Conservation (phyloP, 2,329 filamentous ascomycete genomes). For the Colletotrichum viniferum region DNA sequence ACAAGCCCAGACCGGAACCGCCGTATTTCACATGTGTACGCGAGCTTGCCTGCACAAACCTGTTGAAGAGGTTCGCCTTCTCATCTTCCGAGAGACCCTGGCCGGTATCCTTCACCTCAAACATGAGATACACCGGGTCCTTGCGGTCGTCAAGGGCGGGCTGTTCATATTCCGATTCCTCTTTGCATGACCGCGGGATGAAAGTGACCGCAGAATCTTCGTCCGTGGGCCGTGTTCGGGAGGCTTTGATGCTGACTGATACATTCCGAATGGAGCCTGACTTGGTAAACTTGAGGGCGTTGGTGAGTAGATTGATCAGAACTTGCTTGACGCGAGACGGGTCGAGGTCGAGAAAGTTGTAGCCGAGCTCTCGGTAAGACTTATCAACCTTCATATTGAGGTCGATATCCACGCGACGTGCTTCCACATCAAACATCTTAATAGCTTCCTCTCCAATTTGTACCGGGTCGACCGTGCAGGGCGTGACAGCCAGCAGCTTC, state of each 20-base stretch:
- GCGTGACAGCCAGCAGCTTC: conserved; percentile 73
- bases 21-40: conserved; percentile 81
- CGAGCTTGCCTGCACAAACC: conserved; percentile 79
- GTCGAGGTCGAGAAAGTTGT: conserved; percentile 73
- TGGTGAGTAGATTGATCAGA: conserved; percentile 80
- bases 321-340: conserved; percentile 79
- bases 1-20: conserved; percentile 78
- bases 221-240: conserved; percentile 40
- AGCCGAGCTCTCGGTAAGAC: conserved; percentile 59
- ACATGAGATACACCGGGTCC: conserved; percentile 68
- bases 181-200: conserved; percentile 60
- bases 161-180: conserved; percentile 42
- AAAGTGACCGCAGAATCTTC: conserved; percentile 59
- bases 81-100: conserved; percentile 74
- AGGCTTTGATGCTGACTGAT: conserved; percentile 51
- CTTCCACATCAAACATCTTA: conserved; percentile 80
- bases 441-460: conserved; percentile 69
- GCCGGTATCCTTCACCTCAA: conserved; percentile 79
- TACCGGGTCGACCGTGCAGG: conserved; percentile 70
- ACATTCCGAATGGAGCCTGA: conserved; percentile 62
- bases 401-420: conserved; percentile 70
- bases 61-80: conserved; percentile 76
- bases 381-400: conserved; percentile 67
- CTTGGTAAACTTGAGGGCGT: conserved; percentile 83
- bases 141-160: conserved; percentile 31